Percentiles rank a stretch among this genome's conserved stretches.
Evolutionary conservation across 2,329 filamentous ascomycete species (phyloP).

Genomic region (Acephala macrosclerotiorum): DNA sequence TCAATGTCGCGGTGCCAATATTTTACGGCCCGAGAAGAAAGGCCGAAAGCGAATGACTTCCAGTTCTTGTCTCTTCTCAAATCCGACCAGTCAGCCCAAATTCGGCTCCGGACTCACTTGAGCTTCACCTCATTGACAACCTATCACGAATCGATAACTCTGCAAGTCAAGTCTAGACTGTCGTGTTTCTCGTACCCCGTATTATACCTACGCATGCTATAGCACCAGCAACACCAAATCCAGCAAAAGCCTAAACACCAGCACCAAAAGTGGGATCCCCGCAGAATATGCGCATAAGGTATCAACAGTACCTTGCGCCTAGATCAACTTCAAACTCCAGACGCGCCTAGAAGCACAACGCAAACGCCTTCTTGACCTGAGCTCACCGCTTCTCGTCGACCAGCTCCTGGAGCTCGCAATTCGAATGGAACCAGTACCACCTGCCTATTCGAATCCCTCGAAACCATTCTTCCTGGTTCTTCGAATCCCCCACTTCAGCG

Average conservation of each 20-base stretch:
- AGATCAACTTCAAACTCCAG: not conserved
- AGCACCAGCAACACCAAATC: not conserved
- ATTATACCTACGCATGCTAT: conserved; percentile 6
- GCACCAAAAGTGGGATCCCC: not conserved
- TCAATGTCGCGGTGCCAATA: not conserved
- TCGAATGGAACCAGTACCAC: not conserved
- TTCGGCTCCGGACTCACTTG: not conserved
- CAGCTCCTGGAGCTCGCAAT: not conserved
- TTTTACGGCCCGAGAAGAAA: not conserved
- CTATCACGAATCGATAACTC: not conserved
- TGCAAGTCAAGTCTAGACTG: not conserved
- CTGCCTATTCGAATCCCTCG: not conserved
- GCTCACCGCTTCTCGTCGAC: not conserved
- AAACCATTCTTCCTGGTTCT: not conserved
- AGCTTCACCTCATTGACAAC: not conserved
- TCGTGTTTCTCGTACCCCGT: not conserved
- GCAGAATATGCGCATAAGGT: not conserved
- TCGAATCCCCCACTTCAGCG: not conserved
- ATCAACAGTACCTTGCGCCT: not conserved
- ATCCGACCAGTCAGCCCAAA: not conserved
- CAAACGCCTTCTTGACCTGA: conserved; percentile 3
- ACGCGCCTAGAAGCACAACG: not conserved
- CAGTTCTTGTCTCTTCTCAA: conserved; percentile 3
- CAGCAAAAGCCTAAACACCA: not conserved
- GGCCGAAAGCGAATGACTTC: not conserved